phyloP scores from a whole-genome alignment of 2,329 filamentous ascomycete species.

The Fusarium newnesense region DNA sequence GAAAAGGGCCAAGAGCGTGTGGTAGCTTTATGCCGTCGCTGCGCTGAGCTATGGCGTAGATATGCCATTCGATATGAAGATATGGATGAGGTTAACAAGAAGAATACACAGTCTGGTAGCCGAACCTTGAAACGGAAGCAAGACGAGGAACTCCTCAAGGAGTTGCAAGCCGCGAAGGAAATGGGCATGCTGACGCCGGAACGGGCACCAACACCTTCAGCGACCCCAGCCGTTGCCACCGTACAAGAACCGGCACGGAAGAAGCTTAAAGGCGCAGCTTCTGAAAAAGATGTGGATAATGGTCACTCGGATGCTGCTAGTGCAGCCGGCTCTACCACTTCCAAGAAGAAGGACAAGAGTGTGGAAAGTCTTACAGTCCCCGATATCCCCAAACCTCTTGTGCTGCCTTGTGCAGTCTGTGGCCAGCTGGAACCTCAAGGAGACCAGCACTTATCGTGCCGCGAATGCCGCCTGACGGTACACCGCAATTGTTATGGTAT shows the following conservation, averaged over 20 bases:
- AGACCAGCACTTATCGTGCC: constrained; percentile 80
- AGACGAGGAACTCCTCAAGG: constrained; percentile 88
- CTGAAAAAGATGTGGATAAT: constrained; percentile 63
- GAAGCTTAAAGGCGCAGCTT: constrained; percentile 66
- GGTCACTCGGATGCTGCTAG: constrained; percentile 58
- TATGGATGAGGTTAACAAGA: constrained; percentile 89
- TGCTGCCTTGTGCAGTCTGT: constrained; percentile 88
- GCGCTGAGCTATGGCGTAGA: constrained; percentile 92
- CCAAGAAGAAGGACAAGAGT: constrained; percentile 71
- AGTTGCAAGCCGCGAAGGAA: constrained; percentile 74
- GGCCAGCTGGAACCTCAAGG: constrained; percentile 75
- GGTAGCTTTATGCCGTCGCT: constrained; percentile 87
- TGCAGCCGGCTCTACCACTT: constrained; percentile 49
- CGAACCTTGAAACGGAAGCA: constrained; percentile 88
- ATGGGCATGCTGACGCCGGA: constrained; percentile 58
- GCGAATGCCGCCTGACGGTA: constrained; percentile 89
- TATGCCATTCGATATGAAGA: constrained; percentile 98
- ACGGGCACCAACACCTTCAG: constrained; percentile 52
- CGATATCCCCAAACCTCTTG: constrained; percentile 80
- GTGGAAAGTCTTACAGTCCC: constrained; percentile 70
- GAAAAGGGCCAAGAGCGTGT: constrained; percentile 82
- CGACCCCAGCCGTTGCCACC: constrained; percentile 37
- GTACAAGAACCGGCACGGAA: constrained; percentile 69
- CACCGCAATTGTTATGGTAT: constrained; percentile 96
- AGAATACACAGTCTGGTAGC: constrained; percentile 77